Evolutionary conservation across 2,329 filamentous ascomycete genomes (phyloP).

Genomic region (Aspergillus sp.): DNA sequence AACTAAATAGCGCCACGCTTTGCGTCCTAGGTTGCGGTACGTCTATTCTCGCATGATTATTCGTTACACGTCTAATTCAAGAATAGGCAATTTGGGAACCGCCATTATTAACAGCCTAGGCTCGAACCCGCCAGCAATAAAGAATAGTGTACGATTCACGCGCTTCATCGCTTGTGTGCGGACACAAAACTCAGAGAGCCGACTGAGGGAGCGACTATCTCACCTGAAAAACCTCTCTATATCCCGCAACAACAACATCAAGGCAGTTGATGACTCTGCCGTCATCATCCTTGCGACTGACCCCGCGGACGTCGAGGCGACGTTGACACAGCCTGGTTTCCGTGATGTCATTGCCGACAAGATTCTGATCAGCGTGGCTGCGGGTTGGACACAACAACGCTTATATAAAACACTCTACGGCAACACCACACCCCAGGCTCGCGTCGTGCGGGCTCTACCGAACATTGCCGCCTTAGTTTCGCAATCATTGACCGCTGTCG

Average conservation of each 20-base stretch:
- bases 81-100: slow-evolving; percentile 33
- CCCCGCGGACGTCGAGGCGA: slow-evolving; percentile 37
- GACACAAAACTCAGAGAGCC: slow-evolving; percentile 31
- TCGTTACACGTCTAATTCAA: neutral
- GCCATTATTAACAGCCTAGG: slow-evolving; percentile 33
- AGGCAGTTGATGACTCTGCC: slow-evolving; percentile 30
- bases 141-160: slow-evolving; percentile 16
- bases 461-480: slow-evolving; percentile 41
- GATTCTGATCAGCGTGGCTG: slow-evolving; percentile 47
- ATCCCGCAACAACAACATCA: slow-evolving; percentile 29
- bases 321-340: slow-evolving; percentile 34
- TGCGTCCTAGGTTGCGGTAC: slow-evolving; percentile 15
- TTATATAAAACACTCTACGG: slow-evolving; percentile 34
- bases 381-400: slow-evolving; percentile 42
- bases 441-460: slow-evolving; percentile 38
- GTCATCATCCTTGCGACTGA: slow-evolving; percentile 45
- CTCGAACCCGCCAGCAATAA: slow-evolving; percentile 9
- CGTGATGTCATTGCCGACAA: slow-evolving; percentile 37
- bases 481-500: slow-evolving; percentile 45
- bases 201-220: slow-evolving; percentile 27
- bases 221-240: slow-evolving; percentile 26
- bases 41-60: neutral
- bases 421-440: slow-evolving; percentile 17
- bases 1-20: slow-evolving; percentile 4
- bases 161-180: slow-evolving; percentile 40